Conservation (phyloP, 176 grass and related monocot species). For the Microstegium vimineum region DNA sequence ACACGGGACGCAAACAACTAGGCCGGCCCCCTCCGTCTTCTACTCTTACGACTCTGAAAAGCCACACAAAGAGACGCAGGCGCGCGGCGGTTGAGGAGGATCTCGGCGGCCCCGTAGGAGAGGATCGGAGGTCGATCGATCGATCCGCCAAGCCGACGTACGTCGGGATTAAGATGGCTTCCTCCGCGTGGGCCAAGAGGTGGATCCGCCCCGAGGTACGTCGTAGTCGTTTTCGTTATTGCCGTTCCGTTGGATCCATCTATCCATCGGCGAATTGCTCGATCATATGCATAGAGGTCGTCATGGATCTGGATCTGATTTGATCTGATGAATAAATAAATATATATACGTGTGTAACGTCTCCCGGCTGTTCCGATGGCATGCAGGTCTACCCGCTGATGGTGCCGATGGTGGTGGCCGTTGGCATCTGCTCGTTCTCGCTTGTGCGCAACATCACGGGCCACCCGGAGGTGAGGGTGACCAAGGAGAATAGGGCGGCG, state of each 20-base stretch:
- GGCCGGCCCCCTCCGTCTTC: no score
- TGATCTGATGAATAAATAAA: background rate
- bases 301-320: background rate
- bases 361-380: no score
- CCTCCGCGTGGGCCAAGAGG: background rate
- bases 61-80: no score
- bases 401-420: slow-evolving; percentile 32
- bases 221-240: no score
- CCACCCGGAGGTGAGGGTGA: slow-evolving; percentile 49
- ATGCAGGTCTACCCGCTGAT: slow-evolving; percentile 49
- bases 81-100: no score
- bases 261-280: no score
- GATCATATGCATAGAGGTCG: no score
- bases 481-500: slow-evolving; percentile 56
- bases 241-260: background rate
- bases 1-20: background rate
- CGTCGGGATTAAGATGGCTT: background rate
- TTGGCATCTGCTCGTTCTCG: slow-evolving; percentile 47
- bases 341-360: no score
- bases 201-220: slow-evolving; percentile 18
- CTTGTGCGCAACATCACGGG: slow-evolving; percentile 65
- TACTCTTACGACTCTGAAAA: no score
- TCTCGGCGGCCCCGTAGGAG: no score
- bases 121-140: no score
- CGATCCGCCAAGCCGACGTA: no score